Base-by-base conservation (phyloP, 169 alveolate genomes). In the Eimeria sp. region DNA sequence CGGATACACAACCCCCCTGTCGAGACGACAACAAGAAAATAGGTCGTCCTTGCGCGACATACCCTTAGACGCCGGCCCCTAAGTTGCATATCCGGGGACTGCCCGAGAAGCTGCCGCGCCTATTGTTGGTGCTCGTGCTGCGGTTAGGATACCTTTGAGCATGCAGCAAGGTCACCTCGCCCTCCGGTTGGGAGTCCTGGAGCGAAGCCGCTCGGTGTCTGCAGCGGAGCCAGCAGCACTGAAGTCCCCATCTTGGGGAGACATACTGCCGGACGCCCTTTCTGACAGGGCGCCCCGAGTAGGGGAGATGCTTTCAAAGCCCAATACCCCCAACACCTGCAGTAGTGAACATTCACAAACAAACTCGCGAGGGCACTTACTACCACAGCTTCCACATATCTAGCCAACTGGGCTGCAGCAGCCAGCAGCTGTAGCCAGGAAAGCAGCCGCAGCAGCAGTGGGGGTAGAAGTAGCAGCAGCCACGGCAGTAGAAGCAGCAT, bases 291-390 rank as follows among this genome's bases (percentile, higher is more conserved):
- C 0, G 40, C 11, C 13, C 10, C 34, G 82, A 51, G 14, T 13
- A 4, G 54, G 11, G 40, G 54, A 72, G 27, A 72, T 13, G 54
- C 51, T 78, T 45, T 78, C 89, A 78, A 51, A 22, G 34, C 89
- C 89, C 89, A 78, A 78, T 65, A 78, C 89, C 89, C 49, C 65
- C 61, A 78, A 45, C 14, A 78, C 89, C 89, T 78, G 89, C 40
- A 22, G 20, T 7, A 72, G 51, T 72, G 4, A 30, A 34, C 51
- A 72, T 51, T 54, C 82, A 72, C 82, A 11, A 14, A 34, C 30
- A 1, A 72, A 34, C 7, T 14, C 13, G 82, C 82, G 78, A 67
- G 30, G 45, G 78, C 0, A 43, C 11, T 67, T n/a, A 14, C 47
- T 34, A 16, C 20, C 54, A 72, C 16, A 27, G 7, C 5, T n/a